A percentile compares a stretch with the other conserved stretches of the same genome.
Conservation (phyloP, 208 protist genomes). For the Novymonas esmeraldas region DNA sequence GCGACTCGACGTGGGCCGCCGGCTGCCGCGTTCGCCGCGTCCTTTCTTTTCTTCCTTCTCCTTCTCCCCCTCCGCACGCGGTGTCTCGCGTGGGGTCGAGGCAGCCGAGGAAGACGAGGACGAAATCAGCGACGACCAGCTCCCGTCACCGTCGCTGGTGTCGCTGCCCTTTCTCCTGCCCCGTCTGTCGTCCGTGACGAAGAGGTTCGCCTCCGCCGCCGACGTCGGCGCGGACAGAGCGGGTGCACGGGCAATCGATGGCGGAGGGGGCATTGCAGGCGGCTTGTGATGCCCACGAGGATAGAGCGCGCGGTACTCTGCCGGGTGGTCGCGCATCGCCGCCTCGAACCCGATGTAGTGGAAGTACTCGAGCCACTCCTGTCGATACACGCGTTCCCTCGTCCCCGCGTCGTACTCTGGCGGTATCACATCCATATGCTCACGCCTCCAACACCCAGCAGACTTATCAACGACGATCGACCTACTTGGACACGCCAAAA, state of each 20-base stretch:
- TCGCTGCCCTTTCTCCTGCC: conserved; percentile 8
- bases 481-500: too few species aligned
- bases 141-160: conserved; percentile 10
- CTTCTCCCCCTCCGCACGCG: not conserved
- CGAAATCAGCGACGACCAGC: conserved; percentile 23
- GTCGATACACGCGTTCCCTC: conserved; percentile 78
- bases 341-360: conserved; percentile 76
- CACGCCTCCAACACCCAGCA: too few species aligned
- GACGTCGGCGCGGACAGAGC: conserved; percentile 8
- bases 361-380: conserved; percentile 91
- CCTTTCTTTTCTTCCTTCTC: conserved; percentile 5
- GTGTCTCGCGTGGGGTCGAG: not conserved
- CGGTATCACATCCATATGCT: conserved; percentile 74
- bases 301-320: conserved; percentile 65
- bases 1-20: conserved; percentile 9
- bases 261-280: conserved; percentile 2
- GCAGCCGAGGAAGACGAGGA: conserved; percentile 22
- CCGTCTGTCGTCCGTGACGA: conserved; percentile 25
- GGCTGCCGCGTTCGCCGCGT: conserved; percentile 14
- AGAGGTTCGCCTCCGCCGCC: conserved; percentile 26
- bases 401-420: conserved; percentile 78
- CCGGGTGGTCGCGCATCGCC: conserved; percentile 59
- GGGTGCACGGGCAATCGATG: not conserved
- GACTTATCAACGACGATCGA: too few species aligned
- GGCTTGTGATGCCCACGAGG: conserved; percentile 24